These are phyloP conservation scores for Parachaetomium inaequale DNA, from an alignment of 495 filamentous ascomycete species.

Conservation along the genomic window DNA sequence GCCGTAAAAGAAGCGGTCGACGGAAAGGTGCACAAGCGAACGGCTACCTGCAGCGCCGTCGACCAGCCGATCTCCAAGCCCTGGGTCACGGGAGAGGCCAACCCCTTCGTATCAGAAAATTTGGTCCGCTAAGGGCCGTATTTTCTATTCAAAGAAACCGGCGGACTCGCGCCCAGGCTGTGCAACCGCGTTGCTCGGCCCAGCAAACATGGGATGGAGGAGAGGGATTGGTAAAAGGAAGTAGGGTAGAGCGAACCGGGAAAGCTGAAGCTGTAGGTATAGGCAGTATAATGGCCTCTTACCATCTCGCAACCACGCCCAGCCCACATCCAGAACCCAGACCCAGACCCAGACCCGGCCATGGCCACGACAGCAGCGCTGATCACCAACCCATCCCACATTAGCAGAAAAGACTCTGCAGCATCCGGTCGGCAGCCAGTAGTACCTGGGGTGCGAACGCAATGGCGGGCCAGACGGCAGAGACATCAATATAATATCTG, in stretches of 20 bases:
- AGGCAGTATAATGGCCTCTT: background rate
- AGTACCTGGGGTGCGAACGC: background rate
- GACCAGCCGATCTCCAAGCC: background rate
- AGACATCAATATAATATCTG: conserved; percentile 12
- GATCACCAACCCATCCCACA: background rate
- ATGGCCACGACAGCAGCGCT: background rate
- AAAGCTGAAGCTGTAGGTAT: background rate
- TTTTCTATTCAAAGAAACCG: background rate
- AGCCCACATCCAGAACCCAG: background rate
- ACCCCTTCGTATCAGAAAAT: conserved; percentile 7
- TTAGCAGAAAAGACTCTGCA: background rate
- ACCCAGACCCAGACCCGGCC: background rate
- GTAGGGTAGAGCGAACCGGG: background rate
- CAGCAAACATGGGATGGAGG: background rate
- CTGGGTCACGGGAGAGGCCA: background rate
- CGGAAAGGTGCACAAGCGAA: conserved; percentile 30
- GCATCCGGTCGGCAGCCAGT: background rate
- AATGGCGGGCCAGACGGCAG: conserved; percentile 10
- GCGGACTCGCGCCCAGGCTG: background rate
- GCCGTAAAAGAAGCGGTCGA: conserved; percentile 21
- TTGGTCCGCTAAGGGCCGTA: background rate
- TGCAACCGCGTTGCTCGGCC: background rate
- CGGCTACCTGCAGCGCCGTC: conserved; percentile 29
- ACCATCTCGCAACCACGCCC: background rate
- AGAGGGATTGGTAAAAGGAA: background rate